These are phyloP conservation scores for Yamadazyma oceani DNA, from an alignment of 1,139 yeast genomes.

Conservation along the genomic window DNA sequence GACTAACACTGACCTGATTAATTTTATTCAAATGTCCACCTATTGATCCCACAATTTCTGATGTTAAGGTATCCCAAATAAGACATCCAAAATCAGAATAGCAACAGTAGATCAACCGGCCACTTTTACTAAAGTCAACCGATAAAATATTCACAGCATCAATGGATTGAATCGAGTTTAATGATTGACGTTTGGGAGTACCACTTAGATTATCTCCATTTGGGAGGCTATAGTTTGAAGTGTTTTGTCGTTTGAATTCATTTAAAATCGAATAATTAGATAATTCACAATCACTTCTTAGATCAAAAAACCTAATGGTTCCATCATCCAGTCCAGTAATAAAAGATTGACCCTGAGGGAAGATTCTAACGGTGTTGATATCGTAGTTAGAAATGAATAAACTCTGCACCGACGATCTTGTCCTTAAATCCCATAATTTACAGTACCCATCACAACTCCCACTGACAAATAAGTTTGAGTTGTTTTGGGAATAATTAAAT, in stretches of 20 bases:
- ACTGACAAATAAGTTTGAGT: conserved; percentile 50
- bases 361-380: conserved; percentile 62
- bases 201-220: conserved; percentile 1
- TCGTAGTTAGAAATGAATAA: conserved; percentile 66
- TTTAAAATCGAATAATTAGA: conserved; percentile 48
- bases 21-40: conserved; percentile 58
- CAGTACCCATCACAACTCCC: conserved; percentile 78
- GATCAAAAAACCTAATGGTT: conserved; percentile 66
- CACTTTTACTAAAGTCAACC: conserved; percentile 72
- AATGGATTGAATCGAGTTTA: conserved; percentile 10
- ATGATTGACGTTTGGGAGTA: conserved; percentile 12
- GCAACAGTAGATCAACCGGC: conserved; percentile 72
- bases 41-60: conserved; percentile 59
- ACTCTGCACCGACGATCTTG: conserved; percentile 53
- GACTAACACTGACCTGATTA: conserved; percentile 64
- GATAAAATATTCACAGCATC: conserved; percentile 47
- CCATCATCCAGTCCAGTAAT: conserved; percentile 83
- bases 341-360: conserved; percentile 70
- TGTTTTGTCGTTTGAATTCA: conserved; percentile 12
- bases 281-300: conserved; percentile 74
- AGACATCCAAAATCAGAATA: conserved; percentile 76
- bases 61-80: conserved; percentile 76
- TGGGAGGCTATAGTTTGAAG: neutral
- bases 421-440: conserved; percentile 70
- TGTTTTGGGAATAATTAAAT: conserved; percentile 20